Evolutionary conservation across 2,329 filamentous ascomycete genomes (phyloP), one percentile per base, ranked within the genome.

Genomic region (Cladophialophora exuberans): DNA sequence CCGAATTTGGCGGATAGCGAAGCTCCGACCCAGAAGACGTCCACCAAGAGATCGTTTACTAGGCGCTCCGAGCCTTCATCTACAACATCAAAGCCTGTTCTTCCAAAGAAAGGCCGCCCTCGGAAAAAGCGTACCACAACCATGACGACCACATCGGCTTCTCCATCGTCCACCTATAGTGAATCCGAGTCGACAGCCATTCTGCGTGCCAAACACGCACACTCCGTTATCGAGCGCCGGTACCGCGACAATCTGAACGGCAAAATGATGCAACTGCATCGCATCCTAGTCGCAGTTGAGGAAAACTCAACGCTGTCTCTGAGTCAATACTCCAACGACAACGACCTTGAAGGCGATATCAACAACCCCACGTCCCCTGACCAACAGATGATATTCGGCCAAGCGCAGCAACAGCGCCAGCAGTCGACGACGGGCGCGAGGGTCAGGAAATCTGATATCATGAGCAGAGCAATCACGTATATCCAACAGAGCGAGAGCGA

Each of bases 191-290:
- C 53, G 23, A 20, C 36, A 13, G 28, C 47, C 36, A 38, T 36
- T 38, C 23, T 39, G 17, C 46, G 47, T 10, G 50, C 50, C 22
- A 53, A 53, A 23, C 47, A 55, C 41, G 54, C 55, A 17, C 59
- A 61, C 35, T 59, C 56, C 17, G 30, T 61, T 10, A 55, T 61
- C 39, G 59, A 61, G 43, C 43, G 52, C 6, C 57, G 57, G n/a
- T 61, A 61, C 30, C 46, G 59, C 22, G 59, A 61, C 48, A 61
- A 61, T 44, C 56, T 61, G 25, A 61, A 61, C 28, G 52, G 47
- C 17, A 61, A 61, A 13, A 58, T 61, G 36, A 47, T 49, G 35
- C 53, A 61, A 30, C 52, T 61, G 17, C 56, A 61, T 28, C 41
- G 45, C 22, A 45, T 49, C 22, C 38, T 61, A 6, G 43, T 55